Conservation (phyloP, 768 basidiomycete genomes). For the Agrocybe praecox region DNA sequence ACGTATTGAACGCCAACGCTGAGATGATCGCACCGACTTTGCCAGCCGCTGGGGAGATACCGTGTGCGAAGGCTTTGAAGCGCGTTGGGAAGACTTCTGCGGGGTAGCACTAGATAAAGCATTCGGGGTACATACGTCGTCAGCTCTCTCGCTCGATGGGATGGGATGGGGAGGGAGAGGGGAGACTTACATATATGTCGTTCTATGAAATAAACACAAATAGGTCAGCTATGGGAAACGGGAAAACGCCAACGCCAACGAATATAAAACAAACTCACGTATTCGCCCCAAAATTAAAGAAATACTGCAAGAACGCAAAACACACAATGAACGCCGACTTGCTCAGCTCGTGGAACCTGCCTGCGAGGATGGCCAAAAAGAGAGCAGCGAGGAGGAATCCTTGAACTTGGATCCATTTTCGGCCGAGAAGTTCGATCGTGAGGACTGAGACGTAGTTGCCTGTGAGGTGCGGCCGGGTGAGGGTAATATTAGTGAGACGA, state of each 20-base stretch:
- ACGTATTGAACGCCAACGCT: conserved; percentile 70
- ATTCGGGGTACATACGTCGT: too few relatives aligned
- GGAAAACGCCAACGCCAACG: not conserved
- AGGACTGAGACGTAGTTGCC: conserved; percentile 73
- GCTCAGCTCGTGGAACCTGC: conserved; percentile 57
- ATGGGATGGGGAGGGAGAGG: not conserved
- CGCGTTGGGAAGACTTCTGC: conserved; percentile 82
- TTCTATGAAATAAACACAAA: conserved; percentile 30
- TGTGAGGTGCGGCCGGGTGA: too few relatives aligned
- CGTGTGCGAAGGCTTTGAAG: conserved; percentile 74
- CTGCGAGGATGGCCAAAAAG: conserved; percentile 72
- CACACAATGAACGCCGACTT: conserved; percentile 67
- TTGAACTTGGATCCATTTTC: conserved; percentile 76
- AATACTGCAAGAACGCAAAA: conserved; percentile 78
- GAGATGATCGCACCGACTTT: conserved; percentile 81
- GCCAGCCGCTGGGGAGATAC: conserved; percentile 72
- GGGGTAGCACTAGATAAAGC: conserved; percentile 55
- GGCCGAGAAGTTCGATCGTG: conserved; percentile 71
- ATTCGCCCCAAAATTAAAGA: conserved; percentile 85
- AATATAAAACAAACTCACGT: conserved; percentile 38
- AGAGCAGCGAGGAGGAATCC: conserved; percentile 74
- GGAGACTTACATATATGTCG: conserved; percentile 49
- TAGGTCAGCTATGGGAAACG: not conserved
- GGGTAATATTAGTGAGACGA: too few relatives aligned
- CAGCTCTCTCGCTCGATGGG: not conserved